phyloP scores from a whole-genome alignment of 2,329 filamentous ascomycete species.

The Colletotrichum sp. region DNA sequence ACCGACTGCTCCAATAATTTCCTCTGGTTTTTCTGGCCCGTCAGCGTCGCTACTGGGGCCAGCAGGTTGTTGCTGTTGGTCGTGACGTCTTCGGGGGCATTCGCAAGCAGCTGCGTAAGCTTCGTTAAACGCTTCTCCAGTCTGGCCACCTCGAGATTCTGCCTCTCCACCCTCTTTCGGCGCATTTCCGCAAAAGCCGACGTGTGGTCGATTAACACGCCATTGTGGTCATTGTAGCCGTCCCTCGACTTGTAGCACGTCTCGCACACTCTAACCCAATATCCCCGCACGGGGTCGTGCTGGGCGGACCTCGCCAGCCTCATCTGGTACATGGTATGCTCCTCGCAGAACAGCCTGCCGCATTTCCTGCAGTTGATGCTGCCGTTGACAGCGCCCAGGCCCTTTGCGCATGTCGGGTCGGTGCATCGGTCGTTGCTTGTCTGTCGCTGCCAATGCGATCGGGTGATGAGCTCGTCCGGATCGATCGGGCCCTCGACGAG shows the following conservation, averaged over 20 bases:
- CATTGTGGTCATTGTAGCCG: conserved; percentile 90
- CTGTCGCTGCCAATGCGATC: conserved; percentile 85
- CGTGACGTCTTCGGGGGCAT: conserved; percentile 71
- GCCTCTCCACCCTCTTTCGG: conserved; percentile 80
- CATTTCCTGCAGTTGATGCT: conserved; percentile 94
- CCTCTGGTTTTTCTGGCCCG: conserved; percentile 75
- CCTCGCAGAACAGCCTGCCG: conserved; percentile 92
- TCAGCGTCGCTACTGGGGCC: conserved; percentile 64
- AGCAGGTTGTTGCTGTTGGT: conserved; percentile 59
- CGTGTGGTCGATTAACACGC: conserved; percentile 74
- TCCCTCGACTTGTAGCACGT: conserved; percentile 98
- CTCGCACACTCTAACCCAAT: conserved; percentile 96
- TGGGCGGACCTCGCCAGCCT: conserved; percentile 88
- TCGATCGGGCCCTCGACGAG: conserved; percentile 60
- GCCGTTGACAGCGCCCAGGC: conserved; percentile 79
- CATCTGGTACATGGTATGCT: conserved; percentile 99
- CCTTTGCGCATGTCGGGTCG: conserved; percentile 84
- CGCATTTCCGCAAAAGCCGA: conserved; percentile 73
- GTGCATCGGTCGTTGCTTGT: conserved; percentile 80
- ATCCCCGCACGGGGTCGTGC: conserved; percentile 87
- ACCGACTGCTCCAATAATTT: conserved; percentile 89
- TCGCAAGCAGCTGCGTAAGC: conserved; percentile 82
- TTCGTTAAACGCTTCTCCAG: conserved; percentile 92
- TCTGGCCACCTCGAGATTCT: conserved; percentile 85
- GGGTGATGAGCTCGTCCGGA: conserved; percentile 88